Conservation (phyloP, 768 basidiomycete species). For the Trametes meyenii region DNA sequence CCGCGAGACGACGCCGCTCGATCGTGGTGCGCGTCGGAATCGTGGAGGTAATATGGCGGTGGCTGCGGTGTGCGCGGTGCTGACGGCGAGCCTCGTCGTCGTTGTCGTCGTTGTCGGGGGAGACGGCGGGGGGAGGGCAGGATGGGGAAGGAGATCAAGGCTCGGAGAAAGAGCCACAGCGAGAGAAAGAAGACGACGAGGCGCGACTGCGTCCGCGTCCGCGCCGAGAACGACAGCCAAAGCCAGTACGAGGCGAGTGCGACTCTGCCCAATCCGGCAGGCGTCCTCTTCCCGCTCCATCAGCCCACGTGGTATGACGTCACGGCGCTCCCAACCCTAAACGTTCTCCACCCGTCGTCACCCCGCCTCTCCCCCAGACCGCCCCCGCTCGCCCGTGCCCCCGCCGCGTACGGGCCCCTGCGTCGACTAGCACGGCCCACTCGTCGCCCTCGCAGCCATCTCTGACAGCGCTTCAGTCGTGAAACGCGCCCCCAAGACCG, state of each 20-base stretch:
- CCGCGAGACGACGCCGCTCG: not conserved
- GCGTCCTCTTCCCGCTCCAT: conserved; percentile 5
- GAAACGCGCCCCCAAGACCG: not conserved
- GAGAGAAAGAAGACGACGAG: not conserved
- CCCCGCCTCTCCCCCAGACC: not conserved
- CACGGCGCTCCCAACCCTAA: conserved; percentile 5
- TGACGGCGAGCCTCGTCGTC: not conserved
- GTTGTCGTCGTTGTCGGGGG: too few species aligned
- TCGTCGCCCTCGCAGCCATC: not conserved
- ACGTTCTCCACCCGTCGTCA: conserved; percentile 4
- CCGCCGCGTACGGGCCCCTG: not conserved
- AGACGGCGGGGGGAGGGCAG: too few species aligned
- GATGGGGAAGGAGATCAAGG: too few species aligned
- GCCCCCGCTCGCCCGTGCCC: not conserved
- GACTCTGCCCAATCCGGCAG: not conserved
- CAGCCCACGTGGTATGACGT: conserved; percentile 21
- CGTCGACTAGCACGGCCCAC: not conserved
- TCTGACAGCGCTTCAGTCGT: not conserved
- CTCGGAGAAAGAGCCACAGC: not conserved
- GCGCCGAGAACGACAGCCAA: too few species aligned
- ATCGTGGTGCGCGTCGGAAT: not conserved
- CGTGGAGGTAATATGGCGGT: not conserved
- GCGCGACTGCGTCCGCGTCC: not conserved
- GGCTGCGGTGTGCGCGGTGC: not conserved
- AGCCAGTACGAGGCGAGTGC: not conserved